These are phyloP conservation scores for Passiflora organensis DNA, from an alignment of 345 rosid genomes.

Conservation along the genomic window DNA sequence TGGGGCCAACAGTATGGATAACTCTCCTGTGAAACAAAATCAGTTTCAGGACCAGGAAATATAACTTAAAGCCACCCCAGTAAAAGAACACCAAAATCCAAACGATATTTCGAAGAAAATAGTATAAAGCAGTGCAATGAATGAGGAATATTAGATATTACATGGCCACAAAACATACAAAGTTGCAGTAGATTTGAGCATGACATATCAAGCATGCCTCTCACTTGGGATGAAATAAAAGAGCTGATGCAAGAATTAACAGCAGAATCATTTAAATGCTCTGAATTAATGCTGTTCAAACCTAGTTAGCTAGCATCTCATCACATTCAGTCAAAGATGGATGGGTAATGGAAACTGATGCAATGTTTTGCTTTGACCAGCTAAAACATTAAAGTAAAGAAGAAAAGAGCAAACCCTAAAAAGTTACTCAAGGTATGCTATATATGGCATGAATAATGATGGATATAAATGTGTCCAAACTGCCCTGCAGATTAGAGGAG, in stretches of 20 bases:
- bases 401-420: neutral
- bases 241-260: neutral
- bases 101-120: neutral
- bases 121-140: neutral
- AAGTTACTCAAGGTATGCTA: neutral
- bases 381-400: neutral
- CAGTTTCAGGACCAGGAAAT: neutral
- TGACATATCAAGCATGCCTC: neutral
- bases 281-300: neutral
- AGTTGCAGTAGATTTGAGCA: no score
- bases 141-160: no score
- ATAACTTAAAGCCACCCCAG: neutral
- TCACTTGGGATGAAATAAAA: neutral
- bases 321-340: neutral
- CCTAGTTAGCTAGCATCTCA: neutral
- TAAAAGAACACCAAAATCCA: neutral
- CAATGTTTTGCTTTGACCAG: neutral
- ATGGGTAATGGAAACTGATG: neutral
- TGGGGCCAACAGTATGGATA: conserved; percentile 97
- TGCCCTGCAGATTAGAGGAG: neutral
- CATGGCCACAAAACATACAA: no score
- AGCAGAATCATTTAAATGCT: neutral
- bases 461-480: neutral
- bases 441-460: neutral
- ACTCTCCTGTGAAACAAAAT: conserved; percentile 19